Conservation (phyloP, 2,329 filamentous ascomycete species). For the Cadophora gregata region DNA sequence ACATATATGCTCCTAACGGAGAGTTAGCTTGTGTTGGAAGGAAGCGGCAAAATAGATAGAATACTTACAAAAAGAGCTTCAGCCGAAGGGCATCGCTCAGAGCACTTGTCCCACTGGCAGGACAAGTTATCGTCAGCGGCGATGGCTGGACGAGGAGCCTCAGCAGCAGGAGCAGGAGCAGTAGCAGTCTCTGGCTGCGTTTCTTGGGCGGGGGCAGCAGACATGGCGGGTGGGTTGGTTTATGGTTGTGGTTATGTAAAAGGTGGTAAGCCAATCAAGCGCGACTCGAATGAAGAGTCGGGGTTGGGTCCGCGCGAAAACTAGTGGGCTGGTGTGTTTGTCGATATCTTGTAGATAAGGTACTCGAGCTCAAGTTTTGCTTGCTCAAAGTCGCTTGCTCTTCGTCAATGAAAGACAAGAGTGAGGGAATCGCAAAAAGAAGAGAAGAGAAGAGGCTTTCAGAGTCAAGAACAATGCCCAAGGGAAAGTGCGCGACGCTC, state of each 20-base stretch:
- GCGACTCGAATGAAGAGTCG: background rate
- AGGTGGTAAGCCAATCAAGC: background rate
- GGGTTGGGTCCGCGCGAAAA: background rate
- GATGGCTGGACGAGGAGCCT: conserved; percentile 33
- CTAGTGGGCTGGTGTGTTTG: background rate
- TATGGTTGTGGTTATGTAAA: background rate
- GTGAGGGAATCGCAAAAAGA: background rate
- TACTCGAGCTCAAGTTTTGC: background rate
- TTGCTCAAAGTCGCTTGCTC: background rate
- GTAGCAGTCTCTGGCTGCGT: conserved; percentile 32
- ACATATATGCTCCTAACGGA: conserved; percentile 89
- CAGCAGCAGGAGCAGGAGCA: conserved; percentile 23
- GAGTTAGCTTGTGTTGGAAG: background rate
- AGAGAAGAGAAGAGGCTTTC: background rate
- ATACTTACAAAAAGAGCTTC: conserved; percentile 50
- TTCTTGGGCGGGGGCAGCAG: conserved; percentile 31
- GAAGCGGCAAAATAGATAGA: background rate
- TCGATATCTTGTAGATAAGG: background rate
- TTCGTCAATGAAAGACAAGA: background rate
- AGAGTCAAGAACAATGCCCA: background rate
- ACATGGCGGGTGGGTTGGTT: conserved; percentile 26
- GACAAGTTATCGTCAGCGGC: conserved; percentile 45
- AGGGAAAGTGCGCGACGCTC: background rate
- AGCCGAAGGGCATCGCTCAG: conserved; percentile 47
- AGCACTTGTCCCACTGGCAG: conserved; percentile 50